phyloP scores from a whole-genome alignment of 305 asterid species.

The Stenogyne calaminthoides region DNA sequence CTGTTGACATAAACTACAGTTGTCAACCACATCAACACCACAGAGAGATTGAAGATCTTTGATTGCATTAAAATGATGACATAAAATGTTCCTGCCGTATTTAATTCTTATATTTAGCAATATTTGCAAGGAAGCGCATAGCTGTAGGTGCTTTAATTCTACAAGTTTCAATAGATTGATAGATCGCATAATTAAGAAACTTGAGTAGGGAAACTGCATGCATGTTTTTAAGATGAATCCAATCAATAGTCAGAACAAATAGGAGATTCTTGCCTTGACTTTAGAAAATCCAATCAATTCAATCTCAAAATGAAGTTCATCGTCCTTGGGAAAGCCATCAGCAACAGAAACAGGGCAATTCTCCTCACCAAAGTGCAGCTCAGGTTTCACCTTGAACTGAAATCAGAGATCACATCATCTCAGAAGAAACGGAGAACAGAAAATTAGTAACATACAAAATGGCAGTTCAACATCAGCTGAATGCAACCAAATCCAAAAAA shows the following conservation, averaged over 20 bases:
- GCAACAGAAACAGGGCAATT: conserved; percentile 79
- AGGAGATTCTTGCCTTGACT: conserved; percentile 75
- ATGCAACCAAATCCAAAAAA: neutral
- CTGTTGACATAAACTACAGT: neutral
- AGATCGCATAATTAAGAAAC: conserved; percentile 4
- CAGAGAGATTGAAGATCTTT: neutral
- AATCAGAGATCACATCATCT: conserved; percentile 31
- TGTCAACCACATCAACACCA: conserved; percentile 14
- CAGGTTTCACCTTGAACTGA: conserved; percentile 95
- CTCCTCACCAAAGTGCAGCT: conserved; percentile 90
- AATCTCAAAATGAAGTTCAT: conserved; percentile 94
- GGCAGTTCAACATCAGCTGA: conserved; percentile 14
- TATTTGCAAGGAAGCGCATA: neutral
- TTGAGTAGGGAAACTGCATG: conserved; percentile 12
- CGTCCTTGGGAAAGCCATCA: conserved; percentile 88
- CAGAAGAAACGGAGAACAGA: neutral
- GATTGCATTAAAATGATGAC: neutral
- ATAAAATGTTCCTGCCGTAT: neutral
- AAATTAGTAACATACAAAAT: neutral
- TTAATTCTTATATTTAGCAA: neutral
- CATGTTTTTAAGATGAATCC: neutral
- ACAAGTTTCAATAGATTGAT: conserved; percentile 6
- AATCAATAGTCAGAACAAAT: conserved; percentile 25
- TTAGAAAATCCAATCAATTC: conserved; percentile 85
- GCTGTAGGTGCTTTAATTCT: conserved; percentile 6